Evolutionary conservation across 1,284 basidiomycete genomes (phyloP), one percentile per base, ranked within the genome.

Genomic region (Naganishia sp.): DNA sequence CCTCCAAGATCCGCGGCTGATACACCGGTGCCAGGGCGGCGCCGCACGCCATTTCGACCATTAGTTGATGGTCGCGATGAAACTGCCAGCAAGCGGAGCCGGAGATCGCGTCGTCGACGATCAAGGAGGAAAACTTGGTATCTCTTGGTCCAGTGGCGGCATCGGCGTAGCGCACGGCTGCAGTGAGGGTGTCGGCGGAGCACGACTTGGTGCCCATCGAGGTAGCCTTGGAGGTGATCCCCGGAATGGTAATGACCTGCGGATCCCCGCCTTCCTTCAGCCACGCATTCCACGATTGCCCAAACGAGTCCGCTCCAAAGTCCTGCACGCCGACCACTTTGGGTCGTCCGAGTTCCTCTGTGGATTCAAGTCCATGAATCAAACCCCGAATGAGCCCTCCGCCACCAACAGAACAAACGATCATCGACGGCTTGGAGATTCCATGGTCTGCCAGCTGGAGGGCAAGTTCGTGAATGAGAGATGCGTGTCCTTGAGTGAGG

Each of bases 41-140:
- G 0, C 71, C 71, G 50, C 75, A 76, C 43, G 71, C 72, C 6
- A 75, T 67, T 50, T 76, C 75, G 42, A 75, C 74, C 51, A 73
- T 66, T 63, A 70, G 47, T 6, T 58, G 56, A 51, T 72, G 71
- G 47, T 73, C 71, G n/a, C 45, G 28, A 31, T 55, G 51, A 31
- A 66, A 61, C n/a, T 62, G 65, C 65, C 57, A 73, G 45, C 70
- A 68, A 0, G 73, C 71, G 2, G 63, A 56, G 17, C 71, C 70
- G 11, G 69, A 63, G 15, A 73, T 64, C 6, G 67, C 57, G 47
- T 76, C 75, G 15, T 71, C 68, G 28, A 73, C 68, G 0, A 71
- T 70, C 6, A 75, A 63, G 6, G 54, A 23, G 2, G 65, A 28
- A 21, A 66, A 46, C 28, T 35, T 45, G 18, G 39, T 53, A 17